Conservation (phyloP, 2,329 filamentous ascomycete species). For the Didymella keratinophila region DNA sequence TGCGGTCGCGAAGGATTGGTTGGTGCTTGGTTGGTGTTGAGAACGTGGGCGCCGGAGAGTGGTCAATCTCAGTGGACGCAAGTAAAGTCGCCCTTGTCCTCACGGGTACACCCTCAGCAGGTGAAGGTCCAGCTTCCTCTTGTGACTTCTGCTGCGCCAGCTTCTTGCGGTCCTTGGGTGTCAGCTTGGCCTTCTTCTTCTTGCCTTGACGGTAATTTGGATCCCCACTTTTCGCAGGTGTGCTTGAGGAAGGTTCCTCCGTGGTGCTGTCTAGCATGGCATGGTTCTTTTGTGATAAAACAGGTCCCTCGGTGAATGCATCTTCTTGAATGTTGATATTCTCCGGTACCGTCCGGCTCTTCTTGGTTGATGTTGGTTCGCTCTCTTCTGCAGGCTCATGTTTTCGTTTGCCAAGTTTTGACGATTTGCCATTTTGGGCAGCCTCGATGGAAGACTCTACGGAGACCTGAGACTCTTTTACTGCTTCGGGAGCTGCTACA, state of each 20-base stretch:
- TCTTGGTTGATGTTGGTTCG: conserved; percentile 31
- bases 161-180: conserved; percentile 16
- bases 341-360: conserved; percentile 8
- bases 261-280: conserved; percentile 12
- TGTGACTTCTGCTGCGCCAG: conserved; percentile 10
- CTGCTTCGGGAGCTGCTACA: conserved; percentile 15
- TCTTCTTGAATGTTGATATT: neutral
- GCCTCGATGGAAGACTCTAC: conserved; percentile 26
- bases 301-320: neutral
- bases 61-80: conserved; percentile 41
- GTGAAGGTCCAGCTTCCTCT: conserved; percentile 33
- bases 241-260: conserved; percentile 19
- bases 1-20: conserved; percentile 21
- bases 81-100: conserved; percentile 35
- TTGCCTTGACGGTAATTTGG: conserved; percentile 44
- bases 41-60: conserved; percentile 18
- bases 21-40: conserved; percentile 32
- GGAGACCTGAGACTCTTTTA: conserved; percentile 15
- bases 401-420: conserved; percentile 50
- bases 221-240: conserved; percentile 42
- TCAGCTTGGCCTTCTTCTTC: conserved; percentile 26
- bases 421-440: conserved; percentile 35
- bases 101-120: conserved; percentile 21
- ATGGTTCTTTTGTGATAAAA: conserved; percentile 19
- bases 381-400: conserved; percentile 40